A percentile compares a stretch with the other conserved stretches of the same genome.
Conservation (phyloP, 2,329 filamentous ascomycete species). For the Cephalotrichum gorgonifer region DNA sequence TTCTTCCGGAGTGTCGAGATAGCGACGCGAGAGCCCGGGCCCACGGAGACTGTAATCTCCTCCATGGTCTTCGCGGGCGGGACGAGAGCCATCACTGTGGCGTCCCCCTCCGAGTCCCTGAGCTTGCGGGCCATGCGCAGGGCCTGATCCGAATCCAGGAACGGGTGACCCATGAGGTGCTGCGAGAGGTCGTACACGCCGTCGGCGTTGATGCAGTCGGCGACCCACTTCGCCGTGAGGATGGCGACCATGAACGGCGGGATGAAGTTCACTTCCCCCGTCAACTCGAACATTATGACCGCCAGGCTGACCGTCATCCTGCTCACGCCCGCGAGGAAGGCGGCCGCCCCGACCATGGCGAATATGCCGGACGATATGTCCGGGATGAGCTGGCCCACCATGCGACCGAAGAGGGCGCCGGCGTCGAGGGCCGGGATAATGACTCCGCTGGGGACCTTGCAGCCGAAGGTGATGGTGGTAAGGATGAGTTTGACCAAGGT, state of each 20-base stretch:
- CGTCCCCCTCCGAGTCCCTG: constrained; percentile 23
- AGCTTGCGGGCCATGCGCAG: constrained; percentile 17
- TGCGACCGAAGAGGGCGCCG: constrained; percentile 46
- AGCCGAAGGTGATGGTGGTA: constrained; percentile 47
- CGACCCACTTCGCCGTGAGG: constrained; percentile 47
- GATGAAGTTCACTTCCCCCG: constrained; percentile 46
- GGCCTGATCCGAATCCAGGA: constrained; percentile 41
- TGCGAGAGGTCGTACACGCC: constrained; percentile 51
- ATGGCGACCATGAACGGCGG: constrained; percentile 50
- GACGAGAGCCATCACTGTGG: constrained; percentile 33
- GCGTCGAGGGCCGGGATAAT: constrained; percentile 50
- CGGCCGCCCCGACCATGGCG: constrained; percentile 49
- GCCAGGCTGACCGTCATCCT: constrained; percentile 48
- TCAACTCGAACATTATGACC: constrained; percentile 53
- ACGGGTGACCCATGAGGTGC: constrained; percentile 46
- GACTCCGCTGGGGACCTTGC: constrained; percentile 49
- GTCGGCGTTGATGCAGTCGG: constrained; percentile 40
- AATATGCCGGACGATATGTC: constrained; percentile 46
- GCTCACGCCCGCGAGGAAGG: constrained; percentile 47
- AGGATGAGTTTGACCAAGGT: constrained; percentile 43
- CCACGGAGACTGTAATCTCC: constrained; percentile 41
- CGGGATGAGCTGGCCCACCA: constrained; percentile 29
- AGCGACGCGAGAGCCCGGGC: constrained; percentile 20
- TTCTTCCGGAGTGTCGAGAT: constrained; percentile 34
- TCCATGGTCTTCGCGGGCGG: constrained; percentile 43